Evolutionary conservation across 2,329 filamentous ascomycete species (phyloP), one percentile per base, ranked within the genome.

Genomic region (Arthrobotrys pseudoclavata): DNA sequence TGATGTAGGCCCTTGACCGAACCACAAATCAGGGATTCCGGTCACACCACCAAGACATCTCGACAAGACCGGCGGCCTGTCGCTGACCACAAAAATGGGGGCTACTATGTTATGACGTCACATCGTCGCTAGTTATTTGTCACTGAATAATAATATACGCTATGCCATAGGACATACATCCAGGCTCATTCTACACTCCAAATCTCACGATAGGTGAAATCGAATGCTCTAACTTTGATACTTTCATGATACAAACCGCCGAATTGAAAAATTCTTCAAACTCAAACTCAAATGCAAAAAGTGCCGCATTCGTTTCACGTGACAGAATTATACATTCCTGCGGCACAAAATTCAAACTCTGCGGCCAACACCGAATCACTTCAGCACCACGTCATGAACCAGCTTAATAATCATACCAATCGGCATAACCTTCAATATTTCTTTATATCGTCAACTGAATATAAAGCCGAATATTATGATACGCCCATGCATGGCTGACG

Each of bases 1-100:
- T 72, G 69, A 72, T 72, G 69, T 66, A 64, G 57, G 48, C 26
- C 20, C 20, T 9, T 24, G 29, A n/a, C 34, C 55, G 9, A 45
- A 34, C 22, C 48, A 48, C 12, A 71, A 72, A 72, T 66, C 69
- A 72, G 69, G 69, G 69, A 72, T 72, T 60, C 48, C 60, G 24
- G 69, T 72, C 69, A 72, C 69, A 72, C 69, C 69, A 72, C 69
- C 47, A 64, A 53, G 47, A 37, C n/a, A 26, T 15, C 6, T 15
- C 22, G 26, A 22, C 40, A 24, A 12, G 20, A 24, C 47, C 20
- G 47, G 47, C 20, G 22, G 31, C 55, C 55, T 24, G 55, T 26
- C 18, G 31, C 53, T 60, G 31, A 55, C 52, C 20, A 50, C n/a
- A 24, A 24, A 24, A 50, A 24, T 26, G 20, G 42, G n/a, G 31